Percentiles rank a stretch among this genome's conserved stretches.
Conservation (phyloP, 2,329 filamentous ascomycete species). For the Metarhizium humberi region DNA sequence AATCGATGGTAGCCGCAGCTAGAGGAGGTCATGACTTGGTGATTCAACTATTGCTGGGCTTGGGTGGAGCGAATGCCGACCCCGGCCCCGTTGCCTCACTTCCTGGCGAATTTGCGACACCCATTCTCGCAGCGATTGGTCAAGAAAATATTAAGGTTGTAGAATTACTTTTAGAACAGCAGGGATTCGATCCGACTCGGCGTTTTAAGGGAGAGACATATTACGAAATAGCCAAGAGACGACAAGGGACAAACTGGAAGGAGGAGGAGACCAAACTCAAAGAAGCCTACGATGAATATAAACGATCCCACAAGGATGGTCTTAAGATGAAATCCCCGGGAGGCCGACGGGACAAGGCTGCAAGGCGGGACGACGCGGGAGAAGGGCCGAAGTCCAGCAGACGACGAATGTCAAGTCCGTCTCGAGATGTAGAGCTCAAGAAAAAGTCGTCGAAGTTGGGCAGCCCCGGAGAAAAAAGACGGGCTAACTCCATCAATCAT, state of each 20-base stretch:
- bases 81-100: constrained; percentile 55
- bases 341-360: constrained; percentile 28
- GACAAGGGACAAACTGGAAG: constrained; percentile 81
- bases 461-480: constrained; percentile 41
- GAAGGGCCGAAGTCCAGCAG: constrained; percentile 35
- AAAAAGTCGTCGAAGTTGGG: constrained; percentile 33
- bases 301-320: constrained; percentile 38
- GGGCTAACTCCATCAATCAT: constrained; percentile 30
- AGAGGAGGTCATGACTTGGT: constrained; percentile 86
- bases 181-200: constrained; percentile 72
- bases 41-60: constrained; percentile 65
- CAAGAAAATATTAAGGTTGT: constrained; percentile 81
- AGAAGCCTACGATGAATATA: constrained; percentile 59
- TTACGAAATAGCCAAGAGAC: constrained; percentile 74
- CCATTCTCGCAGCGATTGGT: constrained; percentile 89
- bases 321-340: constrained; percentile 42
- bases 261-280: constrained; percentile 78
- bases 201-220: constrained; percentile 72
- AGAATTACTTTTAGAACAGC: constrained; percentile 66
- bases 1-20: constrained; percentile 83
- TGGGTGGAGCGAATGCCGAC: constrained; percentile 58
- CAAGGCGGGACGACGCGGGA: constrained; percentile 32
- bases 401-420: constrained; percentile 39
- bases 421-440: constrained; percentile 32
- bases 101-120: constrained; percentile 68